Conservation (phyloP, 2,329 filamentous ascomycete species). For the Diplodia intermedia region DNA sequence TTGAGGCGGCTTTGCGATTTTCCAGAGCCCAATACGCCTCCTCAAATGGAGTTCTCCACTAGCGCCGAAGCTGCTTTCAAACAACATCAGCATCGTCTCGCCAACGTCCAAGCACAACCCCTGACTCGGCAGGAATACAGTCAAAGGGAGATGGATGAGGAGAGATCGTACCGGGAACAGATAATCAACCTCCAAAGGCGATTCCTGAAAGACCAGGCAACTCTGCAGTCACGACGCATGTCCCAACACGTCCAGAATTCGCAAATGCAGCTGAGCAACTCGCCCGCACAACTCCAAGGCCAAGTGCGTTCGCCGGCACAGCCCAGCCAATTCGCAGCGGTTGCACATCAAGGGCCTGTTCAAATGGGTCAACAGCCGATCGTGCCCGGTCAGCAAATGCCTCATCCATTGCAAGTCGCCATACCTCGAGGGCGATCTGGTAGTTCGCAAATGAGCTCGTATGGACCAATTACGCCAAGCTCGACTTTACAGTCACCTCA, state of each 20-base stretch:
- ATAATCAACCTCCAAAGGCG: not conserved
- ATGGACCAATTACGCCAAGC: not conserved
- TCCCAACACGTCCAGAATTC: not conserved
- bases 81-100: constrained; percentile 1
- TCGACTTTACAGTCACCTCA: not conserved
- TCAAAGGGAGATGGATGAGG: not conserved
- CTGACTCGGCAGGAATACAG: not conserved
- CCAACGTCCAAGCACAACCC: not conserved
- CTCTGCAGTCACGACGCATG: constrained; percentile 3
- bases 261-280: not conserved
- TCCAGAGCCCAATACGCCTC: constrained; percentile 2
- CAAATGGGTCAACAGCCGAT: not conserved
- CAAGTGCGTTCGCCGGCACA: not conserved
- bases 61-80: not conserved
- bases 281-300: not conserved
- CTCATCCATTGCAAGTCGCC: not conserved
- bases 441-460: not conserved
- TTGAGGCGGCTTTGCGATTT: constrained; percentile 52
- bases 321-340: not conserved
- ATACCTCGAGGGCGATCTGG: not conserved
- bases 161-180: not conserved
- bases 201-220: not conserved
- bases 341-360: not conserved
- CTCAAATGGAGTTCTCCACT: not conserved
- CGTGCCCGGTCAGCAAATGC: not conserved